Evolutionary conservation across 179 eudicot species (phyloP).

Genomic region (Patellifolia procumbens): DNA sequence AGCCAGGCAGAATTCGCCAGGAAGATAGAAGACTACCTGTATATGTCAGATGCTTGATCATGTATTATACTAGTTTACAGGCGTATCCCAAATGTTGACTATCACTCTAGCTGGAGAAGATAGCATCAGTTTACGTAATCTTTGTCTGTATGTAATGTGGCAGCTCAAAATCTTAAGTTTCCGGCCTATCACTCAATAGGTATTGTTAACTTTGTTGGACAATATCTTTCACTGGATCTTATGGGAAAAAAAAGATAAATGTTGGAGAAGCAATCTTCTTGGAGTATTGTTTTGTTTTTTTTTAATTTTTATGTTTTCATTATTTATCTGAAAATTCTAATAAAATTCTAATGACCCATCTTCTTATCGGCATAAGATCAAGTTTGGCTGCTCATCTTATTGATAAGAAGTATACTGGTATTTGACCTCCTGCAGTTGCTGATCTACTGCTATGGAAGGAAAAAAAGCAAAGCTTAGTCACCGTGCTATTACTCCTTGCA

Average conservation of each 20-base stretch:
- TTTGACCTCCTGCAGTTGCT: conserved; percentile 68
- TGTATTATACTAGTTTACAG: not conserved
- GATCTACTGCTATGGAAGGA: conserved; percentile 82
- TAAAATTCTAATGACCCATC: not conserved
- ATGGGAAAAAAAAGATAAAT: not conserved
- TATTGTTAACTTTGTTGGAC: not conserved
- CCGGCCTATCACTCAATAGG: not conserved
- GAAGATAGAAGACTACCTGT: not conserved
- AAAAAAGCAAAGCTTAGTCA: conserved; percentile 56
- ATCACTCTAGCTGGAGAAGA: not conserved
- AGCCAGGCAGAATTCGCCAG: not conserved
- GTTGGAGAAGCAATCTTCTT: not conserved
- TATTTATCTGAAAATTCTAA: not conserved
- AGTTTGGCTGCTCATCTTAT: conserved; percentile 7
- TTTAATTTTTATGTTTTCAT: not conserved
- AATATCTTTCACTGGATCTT: not conserved
- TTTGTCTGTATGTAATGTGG: not conserved
- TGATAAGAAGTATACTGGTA: conserved; percentile 4
- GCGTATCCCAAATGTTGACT: not conserved
- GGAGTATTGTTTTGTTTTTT: not conserved
- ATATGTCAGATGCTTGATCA: not conserved
- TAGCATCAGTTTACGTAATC: not conserved
- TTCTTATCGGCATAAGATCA: not conserved
- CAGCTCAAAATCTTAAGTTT: not conserved
- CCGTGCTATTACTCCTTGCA: conserved; percentile 51